phyloP scores from a whole-genome alignment of 441 rosid species.

The Isatis lusitanica region DNA sequence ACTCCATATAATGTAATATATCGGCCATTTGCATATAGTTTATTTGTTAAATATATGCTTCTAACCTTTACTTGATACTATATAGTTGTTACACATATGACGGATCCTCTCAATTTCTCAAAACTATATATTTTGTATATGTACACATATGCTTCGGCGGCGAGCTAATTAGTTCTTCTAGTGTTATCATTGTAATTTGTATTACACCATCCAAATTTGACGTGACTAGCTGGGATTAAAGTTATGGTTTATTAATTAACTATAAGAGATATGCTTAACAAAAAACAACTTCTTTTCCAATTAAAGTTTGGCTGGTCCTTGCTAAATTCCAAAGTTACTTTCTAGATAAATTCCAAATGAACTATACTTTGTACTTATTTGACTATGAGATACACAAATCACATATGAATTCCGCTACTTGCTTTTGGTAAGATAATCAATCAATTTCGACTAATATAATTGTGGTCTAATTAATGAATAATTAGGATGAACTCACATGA shows the following conservation, averaged over 20 bases:
- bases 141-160: not conserved
- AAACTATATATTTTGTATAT: not conserved
- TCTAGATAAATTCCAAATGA: not conserved
- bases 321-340: not conserved
- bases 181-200: not conserved
- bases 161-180: not conserved
- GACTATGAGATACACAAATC: slow-evolving; percentile 11
- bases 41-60: not conserved
- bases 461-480: not conserved
- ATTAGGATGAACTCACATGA: slow-evolving; percentile 52
- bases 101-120: not conserved
- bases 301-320: not conserved
- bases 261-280: not conserved
- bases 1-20: not conserved
- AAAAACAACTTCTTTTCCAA: not conserved
- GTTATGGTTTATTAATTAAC: not conserved
- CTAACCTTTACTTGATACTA: not conserved
- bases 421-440: not conserved
- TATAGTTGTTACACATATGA: not conserved
- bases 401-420: not conserved
- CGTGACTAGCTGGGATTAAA: not conserved
- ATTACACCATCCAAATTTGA: slow-evolving; percentile 9
- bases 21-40: not conserved
- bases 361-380: not conserved
- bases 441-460: not conserved